Percentiles rank a stretch among this genome's conserved stretches.
These are phyloP conservation scores for Recurvomyces mirabilis DNA, from an alignment of 495 filamentous ascomycete species.

Conservation along the genomic window DNA sequence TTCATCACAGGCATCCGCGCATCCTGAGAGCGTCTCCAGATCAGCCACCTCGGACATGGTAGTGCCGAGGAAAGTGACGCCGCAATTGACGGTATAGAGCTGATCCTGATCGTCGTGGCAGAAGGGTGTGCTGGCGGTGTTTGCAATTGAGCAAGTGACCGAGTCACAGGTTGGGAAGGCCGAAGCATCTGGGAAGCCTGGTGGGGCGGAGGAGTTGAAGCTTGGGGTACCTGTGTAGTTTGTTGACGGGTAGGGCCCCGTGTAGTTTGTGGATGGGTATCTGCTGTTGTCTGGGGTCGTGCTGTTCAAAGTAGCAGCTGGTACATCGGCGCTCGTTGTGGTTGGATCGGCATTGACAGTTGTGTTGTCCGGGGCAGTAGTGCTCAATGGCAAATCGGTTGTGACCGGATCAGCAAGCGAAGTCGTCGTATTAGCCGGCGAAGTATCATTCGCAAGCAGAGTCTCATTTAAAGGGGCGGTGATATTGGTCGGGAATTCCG, in stretches of 20 bases:
- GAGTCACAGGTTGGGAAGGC: conserved; percentile 2
- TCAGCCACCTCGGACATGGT: neutral
- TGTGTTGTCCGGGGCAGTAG: no score
- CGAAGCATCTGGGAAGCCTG: neutral
- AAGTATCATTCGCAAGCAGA: neutral
- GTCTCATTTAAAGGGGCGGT: neutral
- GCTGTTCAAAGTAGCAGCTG: no score
- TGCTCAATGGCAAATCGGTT: neutral
- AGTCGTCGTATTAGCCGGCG: neutral
- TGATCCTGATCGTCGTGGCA: neutral
- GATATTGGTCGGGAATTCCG: neutral
- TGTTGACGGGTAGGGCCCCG: conserved; percentile 1
- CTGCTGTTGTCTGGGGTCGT: neutral
- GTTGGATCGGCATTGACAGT: no score
- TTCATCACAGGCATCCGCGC: conserved; percentile 4
- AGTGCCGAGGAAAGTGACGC: conserved; percentile 3
- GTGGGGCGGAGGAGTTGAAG: neutral
- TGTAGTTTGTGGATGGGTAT: neutral
- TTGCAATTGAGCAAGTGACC: conserved; percentile 1
- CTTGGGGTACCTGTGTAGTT: neutral
- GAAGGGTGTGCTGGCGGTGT: conserved; percentile 4
- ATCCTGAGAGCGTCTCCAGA: neutral
- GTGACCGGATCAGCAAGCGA: no score
- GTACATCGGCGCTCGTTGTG: no score
- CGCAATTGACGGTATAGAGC: conserved; percentile 13